These are phyloP conservation scores for Pinus tabuliformis DNA, from an alignment of 75 land plant species.

Conservation along the genomic window DNA sequence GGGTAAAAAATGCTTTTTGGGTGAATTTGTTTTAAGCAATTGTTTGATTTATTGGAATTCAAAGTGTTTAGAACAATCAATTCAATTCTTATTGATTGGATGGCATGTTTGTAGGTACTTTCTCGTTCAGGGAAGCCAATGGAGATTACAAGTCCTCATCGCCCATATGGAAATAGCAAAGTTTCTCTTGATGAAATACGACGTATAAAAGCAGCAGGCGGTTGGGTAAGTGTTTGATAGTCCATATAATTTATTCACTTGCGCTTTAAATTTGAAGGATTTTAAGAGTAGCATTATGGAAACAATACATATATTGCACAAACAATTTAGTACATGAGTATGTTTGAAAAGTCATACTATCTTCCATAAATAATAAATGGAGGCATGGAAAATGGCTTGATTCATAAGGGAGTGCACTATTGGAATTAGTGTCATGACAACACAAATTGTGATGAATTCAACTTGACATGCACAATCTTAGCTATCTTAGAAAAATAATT, in stretches of 20 bases:
- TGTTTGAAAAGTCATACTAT: background rate
- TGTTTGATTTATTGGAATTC: background rate
- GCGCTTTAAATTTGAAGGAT: background rate
- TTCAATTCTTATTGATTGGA: too few species aligned
- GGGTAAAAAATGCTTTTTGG: background rate
- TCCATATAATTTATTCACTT: too few species aligned
- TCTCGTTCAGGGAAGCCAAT: conserved; percentile 76
- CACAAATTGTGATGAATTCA: too few species aligned
- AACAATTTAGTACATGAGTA: background rate
- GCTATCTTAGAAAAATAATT: too few species aligned
- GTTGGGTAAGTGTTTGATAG: conserved; percentile 79
- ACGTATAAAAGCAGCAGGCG: conserved; percentile 92
- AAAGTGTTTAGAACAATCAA: background rate
- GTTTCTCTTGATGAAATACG: conserved; percentile 70
- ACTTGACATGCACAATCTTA: too few species aligned
- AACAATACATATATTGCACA: conserved; percentile 6
- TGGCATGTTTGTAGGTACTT: conserved; percentile 4
- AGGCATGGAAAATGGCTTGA: background rate
- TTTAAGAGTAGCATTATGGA: background rate
- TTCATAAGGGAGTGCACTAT: background rate
- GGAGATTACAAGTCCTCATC: conserved; percentile 68
- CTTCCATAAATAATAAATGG: background rate
- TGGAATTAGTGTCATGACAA: too few species aligned
- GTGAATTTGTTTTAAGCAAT: background rate
- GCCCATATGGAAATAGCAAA: conserved; percentile 89